Conservation (phyloP, 2,329 filamentous ascomycete genomes). For the Penicillium aurantiogriseum region DNA sequence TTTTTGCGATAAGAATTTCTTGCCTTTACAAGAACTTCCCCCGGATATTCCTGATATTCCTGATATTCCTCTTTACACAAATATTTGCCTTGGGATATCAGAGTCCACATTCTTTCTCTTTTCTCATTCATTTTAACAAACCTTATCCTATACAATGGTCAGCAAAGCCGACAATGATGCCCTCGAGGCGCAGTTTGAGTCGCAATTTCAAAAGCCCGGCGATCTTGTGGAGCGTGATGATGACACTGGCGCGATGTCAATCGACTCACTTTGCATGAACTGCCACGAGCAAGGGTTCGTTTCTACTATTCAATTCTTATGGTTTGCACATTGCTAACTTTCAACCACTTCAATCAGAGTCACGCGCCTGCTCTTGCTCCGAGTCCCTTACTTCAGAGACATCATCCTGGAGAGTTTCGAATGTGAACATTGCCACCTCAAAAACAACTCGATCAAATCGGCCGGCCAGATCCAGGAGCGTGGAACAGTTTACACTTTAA, state of each 20-base stretch:
- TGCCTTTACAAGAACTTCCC: background rate
- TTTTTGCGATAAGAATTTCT: constrained; percentile 19
- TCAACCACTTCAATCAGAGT: constrained; percentile 43
- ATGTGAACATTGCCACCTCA: constrained; percentile 83
- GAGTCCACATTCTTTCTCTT: background rate
- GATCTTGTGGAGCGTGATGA: constrained; percentile 41
- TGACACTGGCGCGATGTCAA: constrained; percentile 44
- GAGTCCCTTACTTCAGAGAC: constrained; percentile 96
- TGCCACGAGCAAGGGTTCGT: constrained; percentile 74
- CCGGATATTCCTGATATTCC: background rate
- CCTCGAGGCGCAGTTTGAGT: constrained; percentile 21
- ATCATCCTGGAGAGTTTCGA: constrained; percentile 96
- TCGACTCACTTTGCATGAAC: constrained; percentile 82
- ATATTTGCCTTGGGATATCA: background rate
- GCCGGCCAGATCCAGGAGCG: constrained; percentile 89
- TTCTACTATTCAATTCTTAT: background rate
- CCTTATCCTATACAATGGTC: constrained; percentile 27
- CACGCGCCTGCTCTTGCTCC: constrained; percentile 82
- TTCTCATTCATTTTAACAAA: background rate
- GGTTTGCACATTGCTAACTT: background rate
- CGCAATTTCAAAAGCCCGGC: constrained; percentile 41
- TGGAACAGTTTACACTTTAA: constrained; percentile 79
- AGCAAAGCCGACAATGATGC: constrained; percentile 23
- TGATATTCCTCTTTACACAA: background rate
- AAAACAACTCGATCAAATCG: constrained; percentile 91